These are phyloP conservation scores for Echium plantagineum DNA, from an alignment of 257 asterid genomes.

Conservation along the genomic window DNA sequence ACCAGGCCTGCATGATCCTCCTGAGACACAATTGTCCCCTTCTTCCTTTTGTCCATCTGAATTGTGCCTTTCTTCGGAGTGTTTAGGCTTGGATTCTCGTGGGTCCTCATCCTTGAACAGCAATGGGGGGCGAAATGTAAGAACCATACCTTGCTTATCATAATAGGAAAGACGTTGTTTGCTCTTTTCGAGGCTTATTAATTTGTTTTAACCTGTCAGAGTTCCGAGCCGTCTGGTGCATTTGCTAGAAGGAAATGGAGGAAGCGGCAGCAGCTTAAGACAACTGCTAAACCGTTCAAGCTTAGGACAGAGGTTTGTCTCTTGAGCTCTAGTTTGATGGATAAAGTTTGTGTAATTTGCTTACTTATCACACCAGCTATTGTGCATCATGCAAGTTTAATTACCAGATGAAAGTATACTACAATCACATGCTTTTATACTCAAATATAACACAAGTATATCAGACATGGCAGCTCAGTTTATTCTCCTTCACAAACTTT, in stretches of 20 bases:
- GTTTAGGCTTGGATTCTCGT: slow-evolving; percentile 50
- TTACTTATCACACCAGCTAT: not conserved
- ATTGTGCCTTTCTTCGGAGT: slow-evolving; percentile 53
- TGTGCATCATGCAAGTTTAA: too few relatives aligned
- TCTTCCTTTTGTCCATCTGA: slow-evolving; percentile 71
- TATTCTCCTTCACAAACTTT: too few relatives aligned
- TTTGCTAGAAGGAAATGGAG: slow-evolving; percentile 37
- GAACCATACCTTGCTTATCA: slow-evolving; percentile 13
- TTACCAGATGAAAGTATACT: too few relatives aligned
- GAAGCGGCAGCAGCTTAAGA: slow-evolving; percentile 40
- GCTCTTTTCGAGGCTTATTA: not conserved
- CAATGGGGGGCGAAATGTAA: slow-evolving; percentile 62
- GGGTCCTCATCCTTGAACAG: slow-evolving; percentile 39
- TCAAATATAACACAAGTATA: too few relatives aligned
- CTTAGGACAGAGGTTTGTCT: slow-evolving; percentile 72
- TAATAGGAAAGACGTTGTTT: not conserved
- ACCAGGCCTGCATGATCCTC: slow-evolving; percentile 40
- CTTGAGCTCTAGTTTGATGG: slow-evolving; percentile 4
- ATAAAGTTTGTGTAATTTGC: not conserved
- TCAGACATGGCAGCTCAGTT: too few relatives aligned
- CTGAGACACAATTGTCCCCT: slow-evolving; percentile 35
- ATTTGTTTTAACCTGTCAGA: slow-evolving; percentile 25
- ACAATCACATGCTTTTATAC: too few relatives aligned
- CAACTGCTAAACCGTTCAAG: slow-evolving; percentile 67
- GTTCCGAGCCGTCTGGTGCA: slow-evolving; percentile 47